Evolutionary conservation across 768 basidiomycete species (phyloP).

Genomic region (Mycena indigotica): DNA sequence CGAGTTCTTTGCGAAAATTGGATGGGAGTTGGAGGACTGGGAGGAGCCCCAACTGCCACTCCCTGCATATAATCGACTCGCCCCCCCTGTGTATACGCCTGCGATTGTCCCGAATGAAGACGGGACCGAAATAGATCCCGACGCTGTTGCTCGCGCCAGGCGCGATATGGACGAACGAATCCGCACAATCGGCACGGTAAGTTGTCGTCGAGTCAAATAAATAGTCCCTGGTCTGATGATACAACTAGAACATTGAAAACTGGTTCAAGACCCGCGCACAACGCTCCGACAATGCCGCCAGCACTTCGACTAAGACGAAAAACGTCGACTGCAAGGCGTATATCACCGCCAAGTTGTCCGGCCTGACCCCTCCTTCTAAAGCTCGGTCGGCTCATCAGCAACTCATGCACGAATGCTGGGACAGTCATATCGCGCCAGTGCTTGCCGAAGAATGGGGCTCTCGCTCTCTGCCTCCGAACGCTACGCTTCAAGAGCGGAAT

Average conservation of each 20-base stretch:
- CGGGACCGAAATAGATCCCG: neutral
- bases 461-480: neutral
- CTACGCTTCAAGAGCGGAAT: neutral
- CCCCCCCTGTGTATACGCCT: neutral
- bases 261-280: neutral
- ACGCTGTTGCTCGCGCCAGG: neutral
- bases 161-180: no score
- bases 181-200: no score
- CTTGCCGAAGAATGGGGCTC: neutral
- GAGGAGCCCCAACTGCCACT: neutral
- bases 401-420: neutral
- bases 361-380: neutral
- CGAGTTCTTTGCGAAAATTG: neutral
- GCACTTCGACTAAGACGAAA: neutral
- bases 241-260: neutral
- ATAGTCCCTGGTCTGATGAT: neutral
- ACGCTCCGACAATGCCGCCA: neutral
- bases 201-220: neutral
- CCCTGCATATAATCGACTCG: neutral
- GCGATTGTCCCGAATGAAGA: neutral
- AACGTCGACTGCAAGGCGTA: neutral
- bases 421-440: neutral
- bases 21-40: neutral
- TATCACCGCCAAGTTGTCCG: neutral
- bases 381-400: neutral